Base-by-base conservation (phyloP, 331 rosid genomes). In the Quercus tomentella region DNA sequence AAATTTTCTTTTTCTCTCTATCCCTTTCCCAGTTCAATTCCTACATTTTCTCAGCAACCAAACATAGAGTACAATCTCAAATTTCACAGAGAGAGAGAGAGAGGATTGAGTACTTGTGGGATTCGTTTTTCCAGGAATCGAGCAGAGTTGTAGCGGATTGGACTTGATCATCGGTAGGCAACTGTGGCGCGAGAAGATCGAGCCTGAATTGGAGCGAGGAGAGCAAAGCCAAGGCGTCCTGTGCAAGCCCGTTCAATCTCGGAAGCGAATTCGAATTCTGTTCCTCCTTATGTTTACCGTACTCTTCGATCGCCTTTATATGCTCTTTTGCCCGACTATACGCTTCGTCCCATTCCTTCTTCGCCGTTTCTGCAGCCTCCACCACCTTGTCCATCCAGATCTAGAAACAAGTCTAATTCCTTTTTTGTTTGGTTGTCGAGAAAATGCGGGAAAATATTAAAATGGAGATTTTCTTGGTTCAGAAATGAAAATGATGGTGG, bases 141-240 rank as follows among this genome's bases (percentile, higher is more conserved):
- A 89, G 93, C 85, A 90, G 51, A 1, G 83, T 30, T 31, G 77
- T 85, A 35, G 98, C 90, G 23, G 97, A 88, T 56, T 88, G 79
- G 28, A 88, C 93, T 83, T 90, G 84, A 11, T 85, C 76, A n/a
- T 84, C 82, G 3, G 90, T 70, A 28, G 92, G 96, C 81, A 95
- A 87, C 70, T 93, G 99, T 4, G 97, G 97, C 61, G 98, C 90
- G 58, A 89, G 97, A 69, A 95, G 93, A 84, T 93, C 98, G 25
- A 95, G 98, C 80, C 83, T 93, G 89, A 95, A 93, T 55, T 83
- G 82, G 58, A 91, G 75, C 2, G 97, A 90, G 70, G 93, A 87
- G 26, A 95, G 92, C 76, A 91, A 68, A 15, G 90, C 54, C 86
- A 95, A 84, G 31, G 88, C 92, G 87, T 95, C 99, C 54, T 93